Base-by-base conservation (phyloP, 441 rosid genomes). In the Syzygium malaccense region DNA sequence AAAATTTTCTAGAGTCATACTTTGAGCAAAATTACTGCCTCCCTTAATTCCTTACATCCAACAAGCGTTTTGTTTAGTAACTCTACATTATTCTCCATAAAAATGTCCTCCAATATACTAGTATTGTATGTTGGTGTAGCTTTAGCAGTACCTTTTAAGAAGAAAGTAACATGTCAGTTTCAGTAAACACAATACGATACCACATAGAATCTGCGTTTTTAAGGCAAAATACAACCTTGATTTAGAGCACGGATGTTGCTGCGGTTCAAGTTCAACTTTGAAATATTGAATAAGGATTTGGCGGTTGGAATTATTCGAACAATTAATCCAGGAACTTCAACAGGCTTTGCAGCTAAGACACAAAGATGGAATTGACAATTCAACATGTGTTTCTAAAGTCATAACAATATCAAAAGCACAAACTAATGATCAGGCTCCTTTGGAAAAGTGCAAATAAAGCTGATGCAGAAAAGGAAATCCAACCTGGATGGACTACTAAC, bases 81-180 rank as follows among this genome's bases (percentile, higher is more conserved):
- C 85, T 95, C 95, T n/a, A 91, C 91, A 91, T 92, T 94, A 86
- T 94, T 96, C 89, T 95, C 98, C 45, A 96, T 86, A 92, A 90
- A 93, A 94, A 97, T 93, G 91, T 97, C 99, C 92, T 97, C 99
- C 92, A 98, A 92, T 86, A 98, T 93, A 91, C 99, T 95, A 92
- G 94, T 92, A 89, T 97, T 95, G 91, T 97, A 98, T 68, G 86
- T 94, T 28, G 99, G 98, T 4, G 98, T 94, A 57, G 96, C 93
- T 91, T 91, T 91, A 64, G 92, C 80, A 64, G 87, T 91, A 89
- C 89, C 94, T 87, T 92, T 98, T 93, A 88, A 87, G 89, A 83
- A 89, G 90, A 86, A 78, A 89, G 89, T n/a, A 80, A 37, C 57
- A 86, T 41, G 26, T 55, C 64, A 58, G 86, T 78, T 87, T 53